Conservation (phyloP, 768 basidiomycete genomes). For the Rhodotorula sphaerocarpa region DNA sequence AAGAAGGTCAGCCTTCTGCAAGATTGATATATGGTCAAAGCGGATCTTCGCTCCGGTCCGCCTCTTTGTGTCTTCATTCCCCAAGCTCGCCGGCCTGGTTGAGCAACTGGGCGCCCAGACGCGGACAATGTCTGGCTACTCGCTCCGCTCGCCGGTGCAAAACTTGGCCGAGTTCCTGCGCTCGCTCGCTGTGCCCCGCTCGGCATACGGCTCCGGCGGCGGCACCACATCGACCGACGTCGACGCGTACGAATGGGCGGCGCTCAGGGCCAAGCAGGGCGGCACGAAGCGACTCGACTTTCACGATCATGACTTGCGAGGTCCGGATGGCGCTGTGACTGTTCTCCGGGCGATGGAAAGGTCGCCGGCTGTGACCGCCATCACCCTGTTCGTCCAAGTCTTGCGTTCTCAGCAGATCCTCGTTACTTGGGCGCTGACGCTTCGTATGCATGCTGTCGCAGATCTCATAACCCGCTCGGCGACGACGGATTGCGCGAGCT, state of each 20-base stretch:
- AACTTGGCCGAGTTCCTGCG: slow-evolving; percentile 20
- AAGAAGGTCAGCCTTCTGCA: too few species aligned
- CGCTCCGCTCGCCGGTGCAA: slow-evolving; percentile 4
- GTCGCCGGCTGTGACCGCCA: slow-evolving; percentile 12
- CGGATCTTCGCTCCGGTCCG: too few species aligned
- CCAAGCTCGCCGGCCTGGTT: too few species aligned
- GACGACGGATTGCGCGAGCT: slow-evolving; percentile 25
- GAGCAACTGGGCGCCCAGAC: too few species aligned
- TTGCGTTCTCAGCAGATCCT: too few species aligned
- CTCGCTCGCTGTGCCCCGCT: slow-evolving; percentile 11
- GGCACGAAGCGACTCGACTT: slow-evolving; percentile 30
- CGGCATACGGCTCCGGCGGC: neutral
- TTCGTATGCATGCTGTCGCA: neutral
- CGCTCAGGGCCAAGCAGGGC: slow-evolving; percentile 13
- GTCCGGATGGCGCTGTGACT: slow-evolving; percentile 8
- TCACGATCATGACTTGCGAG: slow-evolving; percentile 11
- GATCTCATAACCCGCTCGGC: slow-evolving; percentile 21
- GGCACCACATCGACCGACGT: neutral
- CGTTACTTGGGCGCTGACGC: too few species aligned
- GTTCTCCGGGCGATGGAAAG: slow-evolving; percentile 14
- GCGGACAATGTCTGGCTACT: neutral
- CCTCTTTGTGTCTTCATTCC: too few species aligned
- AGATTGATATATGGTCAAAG: too few species aligned
- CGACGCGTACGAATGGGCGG: slow-evolving; percentile 20
- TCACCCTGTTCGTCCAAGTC: slow-evolving; percentile 6